phyloP scores from a whole-genome alignment of 2,329 filamentous ascomycete species.

The Zasmidium angulare region DNA sequence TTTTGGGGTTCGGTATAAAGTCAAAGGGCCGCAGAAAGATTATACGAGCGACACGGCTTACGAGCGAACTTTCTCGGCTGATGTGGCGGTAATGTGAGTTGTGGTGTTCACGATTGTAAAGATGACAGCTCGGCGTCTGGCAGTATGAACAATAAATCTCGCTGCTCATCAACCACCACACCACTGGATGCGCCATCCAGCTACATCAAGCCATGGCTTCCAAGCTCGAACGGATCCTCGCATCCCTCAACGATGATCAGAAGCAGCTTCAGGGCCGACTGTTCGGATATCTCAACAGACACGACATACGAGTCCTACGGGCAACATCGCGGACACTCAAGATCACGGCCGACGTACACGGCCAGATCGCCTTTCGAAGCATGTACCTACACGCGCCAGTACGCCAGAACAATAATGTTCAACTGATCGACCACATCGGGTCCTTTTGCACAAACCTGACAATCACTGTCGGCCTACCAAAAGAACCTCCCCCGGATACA shows the following conservation, averaged over 20 bases:
- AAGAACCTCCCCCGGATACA: neutral
- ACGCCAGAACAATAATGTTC: neutral
- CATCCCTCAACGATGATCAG: neutral
- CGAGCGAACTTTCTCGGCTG: slow-evolving; percentile 23
- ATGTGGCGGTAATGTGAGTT: slow-evolving; percentile 17
- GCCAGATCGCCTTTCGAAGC: slow-evolving; percentile 9
- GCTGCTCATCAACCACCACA: neutral
- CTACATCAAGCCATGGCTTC: neutral
- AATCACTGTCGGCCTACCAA: slow-evolving; percentile 16
- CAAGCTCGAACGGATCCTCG: slow-evolving; percentile 1
- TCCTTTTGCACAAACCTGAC: slow-evolving; percentile 21
- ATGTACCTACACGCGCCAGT: slow-evolving; percentile 20
- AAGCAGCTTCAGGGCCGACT: neutral
- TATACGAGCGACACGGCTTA: slow-evolving; percentile 40
- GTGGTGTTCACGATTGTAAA: neutral
- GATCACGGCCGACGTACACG: slow-evolving; percentile 14
- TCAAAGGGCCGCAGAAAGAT: slow-evolving; percentile 40
- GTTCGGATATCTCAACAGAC: neutral
- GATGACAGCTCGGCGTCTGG: neutral
- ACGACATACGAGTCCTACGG: neutral
- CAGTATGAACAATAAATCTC: neutral
- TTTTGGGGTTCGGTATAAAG: slow-evolving; percentile 39
- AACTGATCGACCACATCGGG: slow-evolving; percentile 6
- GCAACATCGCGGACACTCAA: slow-evolving; percentile 3
- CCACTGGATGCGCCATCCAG: neutral